Evolutionary conservation across 176 grass and related monocot genomes (phyloP).

Genomic region (Echinochloa phyllopogon): DNA sequence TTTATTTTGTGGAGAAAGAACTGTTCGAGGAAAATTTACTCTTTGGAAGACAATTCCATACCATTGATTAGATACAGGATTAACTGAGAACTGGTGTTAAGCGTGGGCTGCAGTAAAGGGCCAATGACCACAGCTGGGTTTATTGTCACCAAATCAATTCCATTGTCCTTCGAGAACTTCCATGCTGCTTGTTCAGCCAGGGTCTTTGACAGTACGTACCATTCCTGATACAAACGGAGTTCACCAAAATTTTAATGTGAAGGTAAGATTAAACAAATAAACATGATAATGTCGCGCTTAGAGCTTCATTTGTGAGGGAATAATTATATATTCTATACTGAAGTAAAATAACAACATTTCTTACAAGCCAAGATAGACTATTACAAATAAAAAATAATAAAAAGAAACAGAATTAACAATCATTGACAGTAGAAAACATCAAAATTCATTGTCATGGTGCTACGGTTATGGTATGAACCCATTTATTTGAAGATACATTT

Average conservation of each 20-base stretch:
- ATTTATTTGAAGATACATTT: background rate
- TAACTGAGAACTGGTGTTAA: conserved; percentile 42
- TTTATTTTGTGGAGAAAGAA: background rate
- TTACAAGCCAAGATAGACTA: background rate
- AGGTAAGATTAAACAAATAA: background rate
- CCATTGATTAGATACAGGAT: conserved; percentile 45
- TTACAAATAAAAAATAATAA: background rate
- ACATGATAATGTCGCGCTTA: background rate
- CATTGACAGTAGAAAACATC: background rate
- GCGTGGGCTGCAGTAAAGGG: conserved; percentile 59
- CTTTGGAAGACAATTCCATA: conserved; percentile 6
- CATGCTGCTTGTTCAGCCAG: conserved; percentile 53
- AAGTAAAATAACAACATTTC: background rate
- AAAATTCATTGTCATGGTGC: background rate
- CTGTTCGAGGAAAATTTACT: background rate
- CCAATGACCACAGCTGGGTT: conserved; percentile 58
- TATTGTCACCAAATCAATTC: conserved; percentile 50
- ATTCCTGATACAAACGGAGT: conserved; percentile 38
- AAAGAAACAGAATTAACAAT: background rate
- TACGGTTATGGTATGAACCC: background rate
- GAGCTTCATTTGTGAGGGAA: background rate
- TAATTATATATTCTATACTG: background rate
- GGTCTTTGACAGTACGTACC: conserved; percentile 60
- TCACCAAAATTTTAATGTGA: background rate
- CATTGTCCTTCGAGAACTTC: conserved; percentile 56